phyloP scores from a whole-genome alignment of 495 filamentous ascomycete species.

The Neurospora pannonica region DNA sequence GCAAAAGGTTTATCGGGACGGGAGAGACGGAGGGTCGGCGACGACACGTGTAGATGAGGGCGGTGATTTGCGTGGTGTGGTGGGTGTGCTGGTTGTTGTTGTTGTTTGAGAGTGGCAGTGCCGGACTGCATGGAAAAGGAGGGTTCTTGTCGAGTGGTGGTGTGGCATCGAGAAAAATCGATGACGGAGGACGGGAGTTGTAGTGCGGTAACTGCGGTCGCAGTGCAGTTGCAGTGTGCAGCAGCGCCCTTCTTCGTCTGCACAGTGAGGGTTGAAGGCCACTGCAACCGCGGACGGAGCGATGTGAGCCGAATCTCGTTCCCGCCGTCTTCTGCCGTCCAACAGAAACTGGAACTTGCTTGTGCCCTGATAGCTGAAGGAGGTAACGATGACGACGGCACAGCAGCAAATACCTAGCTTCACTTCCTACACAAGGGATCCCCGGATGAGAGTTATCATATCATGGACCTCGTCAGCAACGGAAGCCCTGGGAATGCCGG shows the following conservation, averaged over 20 bases:
- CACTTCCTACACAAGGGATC: neutral
- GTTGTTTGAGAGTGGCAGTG: neutral
- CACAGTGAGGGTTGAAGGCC: neutral
- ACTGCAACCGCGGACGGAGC: neutral
- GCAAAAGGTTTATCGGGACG: neutral
- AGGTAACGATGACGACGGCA: neutral
- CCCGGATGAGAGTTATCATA: neutral
- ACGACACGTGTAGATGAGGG: neutral
- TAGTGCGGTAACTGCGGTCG: neutral
- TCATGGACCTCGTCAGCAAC: neutral
- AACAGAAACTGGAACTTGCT: neutral
- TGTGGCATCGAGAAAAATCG: neutral
- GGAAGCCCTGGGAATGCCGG: neutral
- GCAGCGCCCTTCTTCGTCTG: neutral
- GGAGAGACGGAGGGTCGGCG: neutral
- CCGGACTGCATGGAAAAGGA: neutral
- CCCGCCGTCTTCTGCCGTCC: neutral
- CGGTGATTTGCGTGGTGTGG: neutral
- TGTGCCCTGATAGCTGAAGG: neutral
- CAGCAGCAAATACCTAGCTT: neutral
- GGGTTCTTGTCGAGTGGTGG: neutral
- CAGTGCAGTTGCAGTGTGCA: neutral
- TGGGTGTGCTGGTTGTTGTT: neutral
- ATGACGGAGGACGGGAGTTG: neutral
- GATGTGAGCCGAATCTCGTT: neutral